Conservation (phyloP, 345 rosid species). For the Populus euphratica region DNA sequence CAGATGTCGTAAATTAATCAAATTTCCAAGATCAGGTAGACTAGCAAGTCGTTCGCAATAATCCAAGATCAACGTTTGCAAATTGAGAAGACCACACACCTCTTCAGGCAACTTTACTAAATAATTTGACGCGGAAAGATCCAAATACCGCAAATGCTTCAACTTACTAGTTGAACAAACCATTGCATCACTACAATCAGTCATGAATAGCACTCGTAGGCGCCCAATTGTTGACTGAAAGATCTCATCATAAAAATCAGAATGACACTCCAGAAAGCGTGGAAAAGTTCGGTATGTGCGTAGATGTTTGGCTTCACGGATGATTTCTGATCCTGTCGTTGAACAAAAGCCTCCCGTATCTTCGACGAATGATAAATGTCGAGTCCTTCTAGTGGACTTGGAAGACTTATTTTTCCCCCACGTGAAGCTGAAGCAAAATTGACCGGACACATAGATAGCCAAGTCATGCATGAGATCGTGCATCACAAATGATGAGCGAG, state of each 20-base stretch:
- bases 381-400: neutral
- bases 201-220: neutral
- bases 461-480: conserved; percentile 20
- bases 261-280: accelerated
- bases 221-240: neutral
- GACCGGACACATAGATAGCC: conserved; percentile 19
- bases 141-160: conserved; percentile 3
- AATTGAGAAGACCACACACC: neutral
- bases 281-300: neutral
- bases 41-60: neutral
- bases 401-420: neutral
- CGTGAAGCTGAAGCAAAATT: neutral
- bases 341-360: neutral
- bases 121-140: neutral
- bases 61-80: neutral
- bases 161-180: neutral
- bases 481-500: conserved; percentile 3
- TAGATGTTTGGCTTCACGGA: neutral
- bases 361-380: neutral
- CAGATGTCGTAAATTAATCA: neutral
- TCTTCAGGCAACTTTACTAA: neutral
- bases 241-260: too few relatives aligned
- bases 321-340: neutral
- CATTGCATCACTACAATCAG: neutral
- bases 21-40: neutral